Conservation (phyloP, 2,329 filamentous ascomycete genomes). For the Fusarium sp. region DNA sequence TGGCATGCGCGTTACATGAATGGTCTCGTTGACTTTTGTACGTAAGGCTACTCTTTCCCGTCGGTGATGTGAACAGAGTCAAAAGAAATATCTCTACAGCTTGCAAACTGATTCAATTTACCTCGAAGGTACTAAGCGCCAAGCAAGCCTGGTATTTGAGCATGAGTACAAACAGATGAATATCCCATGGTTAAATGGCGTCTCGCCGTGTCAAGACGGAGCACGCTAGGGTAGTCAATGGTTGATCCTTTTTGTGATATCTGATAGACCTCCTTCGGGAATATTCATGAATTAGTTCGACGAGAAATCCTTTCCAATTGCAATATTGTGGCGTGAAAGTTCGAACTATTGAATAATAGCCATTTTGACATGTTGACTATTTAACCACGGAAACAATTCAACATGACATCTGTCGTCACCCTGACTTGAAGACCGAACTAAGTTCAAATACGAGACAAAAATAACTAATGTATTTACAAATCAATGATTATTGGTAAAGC, state of each 20-base stretch:
- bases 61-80: too few relatives aligned
- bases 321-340: too few relatives aligned
- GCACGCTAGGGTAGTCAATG: not conserved
- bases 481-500: not conserved
- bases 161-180: not conserved
- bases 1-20: too few relatives aligned
- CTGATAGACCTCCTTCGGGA: not conserved
- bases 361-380: not conserved
- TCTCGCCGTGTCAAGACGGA: not conserved
- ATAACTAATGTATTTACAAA: not conserved
- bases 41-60: too few relatives aligned
- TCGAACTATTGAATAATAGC: not conserved
- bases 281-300: not conserved
- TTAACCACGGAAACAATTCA: not conserved
- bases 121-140: not conserved
- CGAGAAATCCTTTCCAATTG: not conserved
- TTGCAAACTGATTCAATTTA: not conserved
- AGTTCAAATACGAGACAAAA: not conserved
- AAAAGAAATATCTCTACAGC: too few relatives aligned
- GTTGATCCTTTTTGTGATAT: not conserved
- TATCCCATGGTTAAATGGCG: not conserved
- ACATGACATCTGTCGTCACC: not conserved
- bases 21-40: not conserved
- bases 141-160: not conserved
- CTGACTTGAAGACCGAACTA: not conserved